Base-by-base conservation (phyloP, 305 asterid species). In the Rubia occidens region DNA sequence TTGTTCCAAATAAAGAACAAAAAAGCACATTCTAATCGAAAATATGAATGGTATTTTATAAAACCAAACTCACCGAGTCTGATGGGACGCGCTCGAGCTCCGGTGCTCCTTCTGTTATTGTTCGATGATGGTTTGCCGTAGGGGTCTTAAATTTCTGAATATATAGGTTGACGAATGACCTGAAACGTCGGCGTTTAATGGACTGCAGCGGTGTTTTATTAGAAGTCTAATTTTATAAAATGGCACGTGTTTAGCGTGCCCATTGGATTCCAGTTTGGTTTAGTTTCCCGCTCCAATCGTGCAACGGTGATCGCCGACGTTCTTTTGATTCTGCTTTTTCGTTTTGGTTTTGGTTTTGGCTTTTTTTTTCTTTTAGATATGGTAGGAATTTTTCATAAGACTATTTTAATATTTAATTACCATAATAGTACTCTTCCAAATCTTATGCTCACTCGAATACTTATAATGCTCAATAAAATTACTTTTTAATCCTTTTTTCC, bases 171-270 rank as follows among this genome's bases (percentile, higher is more conserved):
- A 39, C 51, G 66, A 8, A 62, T 39, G 5, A 6, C 1, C 32
- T 3, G 2, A 26, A 66, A 66, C 70, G 70, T 10, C 60, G 42
- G 15, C 60, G 70, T 66, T 29, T 39, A 4, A 8, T 17, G 15
- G 21, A 32, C 8, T 24, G 26, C 10, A 39, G 69, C 5, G 49
- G 18, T 15, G 39, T 6, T 65, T 44, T 66, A n/a, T 51, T 51
- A 21, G 5, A 1, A 6, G 51, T 66, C 8, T 5, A 40, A 8
- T 64, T 60, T 8, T 29, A 37, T 8, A 61, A 61, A 17, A 0
- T 11, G 55, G 24, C 56, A 18, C 68, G 68, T 64, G 68, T 18
- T 5, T 9, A 43, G 58, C 21, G 69, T 44, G 58, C n/a, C 42
- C 4, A 32, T 40, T 6, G 5, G 66, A 65, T 64, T 43, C 11